Conservation (phyloP, 495 filamentous ascomycete genomes). For the Halenospora varia region DNA sequence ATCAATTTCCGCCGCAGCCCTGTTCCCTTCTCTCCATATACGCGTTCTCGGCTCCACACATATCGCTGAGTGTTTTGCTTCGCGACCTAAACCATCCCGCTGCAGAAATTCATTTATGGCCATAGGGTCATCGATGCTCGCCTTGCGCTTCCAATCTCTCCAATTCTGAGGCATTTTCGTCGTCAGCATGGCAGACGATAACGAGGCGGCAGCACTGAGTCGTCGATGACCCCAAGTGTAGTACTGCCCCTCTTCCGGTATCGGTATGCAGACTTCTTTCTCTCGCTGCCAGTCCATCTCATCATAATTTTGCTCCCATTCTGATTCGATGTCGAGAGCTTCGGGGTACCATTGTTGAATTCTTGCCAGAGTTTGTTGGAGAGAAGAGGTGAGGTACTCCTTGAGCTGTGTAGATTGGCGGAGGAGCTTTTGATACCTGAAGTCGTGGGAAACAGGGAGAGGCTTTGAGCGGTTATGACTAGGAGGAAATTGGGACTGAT, state of each 20-base stretch:
- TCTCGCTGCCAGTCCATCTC: slow-evolving; percentile 25
- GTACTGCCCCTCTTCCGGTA: background rate
- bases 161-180: no score
- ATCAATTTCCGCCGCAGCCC: no score
- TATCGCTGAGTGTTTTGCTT: no score
- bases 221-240: background rate
- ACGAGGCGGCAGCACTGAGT: no score
- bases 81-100: no score
- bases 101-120: no score
- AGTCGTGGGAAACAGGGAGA: background rate
- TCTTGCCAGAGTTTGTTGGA: slow-evolving; percentile 1
- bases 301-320: background rate
- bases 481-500: background rate
- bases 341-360: slow-evolving; percentile 16
- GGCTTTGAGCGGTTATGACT: background rate
- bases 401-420: slow-evolving; percentile 7
- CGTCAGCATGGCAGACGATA: no score
- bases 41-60: no score
- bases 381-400: background rate
- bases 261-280: slow-evolving; percentile 13
- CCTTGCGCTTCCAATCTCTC: no score
- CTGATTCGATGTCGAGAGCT: background rate
- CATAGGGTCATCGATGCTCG: no score
- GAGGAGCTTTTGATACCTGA: background rate
- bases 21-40: no score